Evolutionary conservation across 352 stramenopile species (phyloP).

Genomic region (Pythium sp.): DNA sequence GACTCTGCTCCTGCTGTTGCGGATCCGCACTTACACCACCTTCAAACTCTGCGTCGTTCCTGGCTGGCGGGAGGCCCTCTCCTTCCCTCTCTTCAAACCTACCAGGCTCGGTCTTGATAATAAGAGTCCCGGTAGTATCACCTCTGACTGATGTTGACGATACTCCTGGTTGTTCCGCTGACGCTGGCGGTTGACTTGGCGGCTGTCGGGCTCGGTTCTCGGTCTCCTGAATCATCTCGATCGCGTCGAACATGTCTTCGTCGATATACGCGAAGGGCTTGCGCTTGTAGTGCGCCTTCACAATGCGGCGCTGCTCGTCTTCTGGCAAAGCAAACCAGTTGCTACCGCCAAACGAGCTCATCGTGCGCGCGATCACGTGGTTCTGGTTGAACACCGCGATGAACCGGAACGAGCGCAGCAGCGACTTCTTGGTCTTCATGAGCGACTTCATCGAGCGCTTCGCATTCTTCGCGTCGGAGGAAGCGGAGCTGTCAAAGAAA

Average conservation of each 20-base stretch:
- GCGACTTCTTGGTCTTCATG: slow-evolving; percentile 15
- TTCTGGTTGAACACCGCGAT: slow-evolving; percentile 20
- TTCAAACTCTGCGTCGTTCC: too few species aligned
- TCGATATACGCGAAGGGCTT: slow-evolving; percentile 20
- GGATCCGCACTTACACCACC: neutral
- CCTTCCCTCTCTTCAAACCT: too few species aligned
- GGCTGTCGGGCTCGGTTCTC: slow-evolving; percentile 3
- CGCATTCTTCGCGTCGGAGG: too few species aligned
- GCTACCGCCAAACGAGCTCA: neutral
- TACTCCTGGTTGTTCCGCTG: too few species aligned
- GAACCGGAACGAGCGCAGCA: slow-evolving; percentile 18
- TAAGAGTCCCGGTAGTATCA: too few species aligned
- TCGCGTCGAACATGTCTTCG: slow-evolving; percentile 18
- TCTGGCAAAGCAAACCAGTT: slow-evolving; percentile 8
- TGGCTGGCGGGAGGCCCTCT: too few species aligned
- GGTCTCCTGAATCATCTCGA: slow-evolving; percentile 13
- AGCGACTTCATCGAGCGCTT: slow-evolving; percentile 13
- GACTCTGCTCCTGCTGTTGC: too few species aligned
- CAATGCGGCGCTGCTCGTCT: slow-evolving; percentile 12
- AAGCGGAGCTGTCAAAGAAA: too few species aligned
- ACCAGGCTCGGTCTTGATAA: too few species aligned
- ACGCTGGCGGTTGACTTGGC: too few species aligned
- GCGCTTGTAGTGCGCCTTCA: slow-evolving; percentile 17
- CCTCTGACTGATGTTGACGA: too few species aligned
- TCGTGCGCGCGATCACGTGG: slow-evolving; percentile 10